These are phyloP conservation scores for Pseudogymnoascus sp. DNA, from an alignment of 2,329 filamentous ascomycete genomes.

Conservation along the genomic window DNA sequence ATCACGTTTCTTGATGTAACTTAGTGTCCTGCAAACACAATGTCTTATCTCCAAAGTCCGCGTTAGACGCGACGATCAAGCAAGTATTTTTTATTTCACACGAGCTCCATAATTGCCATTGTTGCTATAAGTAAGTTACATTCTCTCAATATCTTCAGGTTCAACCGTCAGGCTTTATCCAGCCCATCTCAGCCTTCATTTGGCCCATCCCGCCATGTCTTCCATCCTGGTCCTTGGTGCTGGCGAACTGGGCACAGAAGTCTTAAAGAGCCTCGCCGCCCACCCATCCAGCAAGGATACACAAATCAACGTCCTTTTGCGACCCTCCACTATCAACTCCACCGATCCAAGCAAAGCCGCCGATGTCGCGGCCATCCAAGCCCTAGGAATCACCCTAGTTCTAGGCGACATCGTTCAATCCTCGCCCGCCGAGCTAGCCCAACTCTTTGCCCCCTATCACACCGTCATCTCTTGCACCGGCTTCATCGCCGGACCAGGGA, in stretches of 20 bases:
- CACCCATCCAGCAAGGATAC: slow-evolving; percentile 28
- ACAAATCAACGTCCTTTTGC: slow-evolving; percentile 47
- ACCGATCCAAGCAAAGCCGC: slow-evolving; percentile 36
- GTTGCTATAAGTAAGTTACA: neutral
- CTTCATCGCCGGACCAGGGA: slow-evolving; percentile 49
- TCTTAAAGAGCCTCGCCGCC: slow-evolving; percentile 47
- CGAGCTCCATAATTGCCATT: neutral
- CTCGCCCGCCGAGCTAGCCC: slow-evolving; percentile 33
- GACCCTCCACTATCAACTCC: slow-evolving; percentile 40
- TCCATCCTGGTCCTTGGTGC: slow-evolving; percentile 55
- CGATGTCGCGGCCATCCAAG: slow-evolving; percentile 35
- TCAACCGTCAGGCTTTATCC: neutral
- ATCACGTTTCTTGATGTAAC: neutral
- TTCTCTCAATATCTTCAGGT: neutral
- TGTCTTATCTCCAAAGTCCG: slow-evolving; percentile 5
- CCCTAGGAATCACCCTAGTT: slow-evolving; percentile 16
- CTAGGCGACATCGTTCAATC: slow-evolving; percentile 31
- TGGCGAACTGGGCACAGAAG: slow-evolving; percentile 56
- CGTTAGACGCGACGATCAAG: neutral
- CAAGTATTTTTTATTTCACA: neutral
- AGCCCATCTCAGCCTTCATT: neutral
- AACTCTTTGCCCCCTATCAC: slow-evolving; percentile 42
- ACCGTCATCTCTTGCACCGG: slow-evolving; percentile 56
- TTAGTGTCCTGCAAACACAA: neutral
- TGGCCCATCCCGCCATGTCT: neutral